These are phyloP conservation scores for Lathyrus sativus DNA, from an alignment of 306 rosid species.

Conservation along the genomic window DNA sequence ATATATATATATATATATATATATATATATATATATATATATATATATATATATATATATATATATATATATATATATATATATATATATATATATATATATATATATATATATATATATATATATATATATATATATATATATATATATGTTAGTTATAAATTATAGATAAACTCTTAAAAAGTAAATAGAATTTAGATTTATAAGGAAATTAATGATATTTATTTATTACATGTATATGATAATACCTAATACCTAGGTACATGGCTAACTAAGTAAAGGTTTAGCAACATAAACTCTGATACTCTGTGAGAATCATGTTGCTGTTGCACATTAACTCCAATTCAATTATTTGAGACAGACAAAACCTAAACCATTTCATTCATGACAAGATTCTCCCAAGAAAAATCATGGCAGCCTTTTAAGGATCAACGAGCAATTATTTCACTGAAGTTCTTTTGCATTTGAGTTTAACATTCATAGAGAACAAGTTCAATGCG, in stretches of 20 bases:
- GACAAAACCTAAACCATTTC: not conserved
- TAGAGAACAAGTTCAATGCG: not conserved
- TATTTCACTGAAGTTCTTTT: not conserved
- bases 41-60: too few relatives aligned
- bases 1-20: too few relatives aligned
- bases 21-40: too few relatives aligned
- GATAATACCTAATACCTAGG: not conserved
- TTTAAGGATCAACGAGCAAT: not conserved
- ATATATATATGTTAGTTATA: too few relatives aligned
- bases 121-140: too few relatives aligned
- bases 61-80: too few relatives aligned
- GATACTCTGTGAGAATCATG: not conserved
- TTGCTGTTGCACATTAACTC: not conserved
- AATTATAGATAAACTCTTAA: not conserved
- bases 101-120: too few relatives aligned
- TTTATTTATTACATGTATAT: not conserved
- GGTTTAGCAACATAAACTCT: not conserved
- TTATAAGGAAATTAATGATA: not conserved
- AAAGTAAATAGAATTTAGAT: not conserved
- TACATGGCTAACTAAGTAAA: constrained; percentile 3
- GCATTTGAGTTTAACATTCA: too few relatives aligned
- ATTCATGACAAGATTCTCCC: not conserved
- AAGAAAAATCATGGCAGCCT: not conserved
- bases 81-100: too few relatives aligned
- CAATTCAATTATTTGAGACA: not conserved